Percentiles rank a stretch among this genome's conserved stretches.
Conservation (phyloP, 2,329 filamentous ascomycete species). For the Pyrenochaeta sp. region DNA sequence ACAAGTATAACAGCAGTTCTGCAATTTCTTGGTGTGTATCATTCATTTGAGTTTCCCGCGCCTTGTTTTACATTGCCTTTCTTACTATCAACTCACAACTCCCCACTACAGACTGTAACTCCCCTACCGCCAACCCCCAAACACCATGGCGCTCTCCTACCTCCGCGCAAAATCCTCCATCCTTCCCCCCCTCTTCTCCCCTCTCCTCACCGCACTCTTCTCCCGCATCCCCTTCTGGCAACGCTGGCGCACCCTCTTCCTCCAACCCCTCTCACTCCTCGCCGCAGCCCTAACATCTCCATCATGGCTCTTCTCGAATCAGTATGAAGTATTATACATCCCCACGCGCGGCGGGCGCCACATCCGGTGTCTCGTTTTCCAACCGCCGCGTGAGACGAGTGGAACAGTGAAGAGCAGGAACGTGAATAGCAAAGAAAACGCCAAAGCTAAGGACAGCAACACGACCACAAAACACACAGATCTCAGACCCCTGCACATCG, state of each 20-base stretch:
- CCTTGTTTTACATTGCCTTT: neutral
- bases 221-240: conserved; percentile 48
- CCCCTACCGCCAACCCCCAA: no score
- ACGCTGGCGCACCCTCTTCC: conserved; percentile 55
- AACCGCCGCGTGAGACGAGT: conserved; percentile 39
- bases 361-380: conserved; percentile 54
- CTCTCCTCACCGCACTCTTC: conserved; percentile 41
- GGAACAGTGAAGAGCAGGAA: conserved; percentile 1
- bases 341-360: conserved; percentile 50
- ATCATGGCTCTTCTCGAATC: conserved; percentile 47
- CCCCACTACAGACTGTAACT: no score
- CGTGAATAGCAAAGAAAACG: no score
- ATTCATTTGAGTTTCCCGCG: neutral
- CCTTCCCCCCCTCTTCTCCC: conserved; percentile 19
- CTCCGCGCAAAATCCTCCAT: conserved; percentile 18
- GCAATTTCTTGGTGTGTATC: neutral
- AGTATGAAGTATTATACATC: conserved; percentile 49
- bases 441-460: no score
- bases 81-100: neutral
- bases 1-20: neutral
- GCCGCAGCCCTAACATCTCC: conserved; percentile 48
- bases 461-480: no score
- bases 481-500: conserved; percentile 55
- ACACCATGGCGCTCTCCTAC: conserved; percentile 14
- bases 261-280: conserved; percentile 53